A percentile compares a stretch with the other conserved stretches of the same genome.
Conservation (phyloP, 306 rosid genomes). For the Canavalia ensiformis region DNA sequence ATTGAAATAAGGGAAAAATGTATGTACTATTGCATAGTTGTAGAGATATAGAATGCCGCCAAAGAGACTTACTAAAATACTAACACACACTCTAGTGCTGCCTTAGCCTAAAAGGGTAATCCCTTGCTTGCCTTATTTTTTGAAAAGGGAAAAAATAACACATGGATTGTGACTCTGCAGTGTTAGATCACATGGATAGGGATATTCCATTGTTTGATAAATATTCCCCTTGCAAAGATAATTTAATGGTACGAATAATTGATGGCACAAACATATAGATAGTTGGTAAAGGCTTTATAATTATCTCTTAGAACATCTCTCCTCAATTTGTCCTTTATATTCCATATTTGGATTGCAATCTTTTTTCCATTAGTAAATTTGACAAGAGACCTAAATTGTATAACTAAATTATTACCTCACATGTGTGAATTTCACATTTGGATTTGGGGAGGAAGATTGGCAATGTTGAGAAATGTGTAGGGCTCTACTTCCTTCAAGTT, state of each 20-base stretch:
- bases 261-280: not conserved
- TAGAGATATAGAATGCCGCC: too few relatives aligned
- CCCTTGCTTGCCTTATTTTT: not conserved
- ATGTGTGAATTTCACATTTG: not conserved
- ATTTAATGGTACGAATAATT: too few relatives aligned
- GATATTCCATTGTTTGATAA: too few relatives aligned
- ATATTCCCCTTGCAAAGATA: too few relatives aligned
- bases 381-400: not conserved
- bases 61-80: not conserved
- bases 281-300: not conserved
- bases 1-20: too few relatives aligned
- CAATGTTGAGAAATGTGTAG: not conserved
- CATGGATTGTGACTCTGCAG: too few relatives aligned
- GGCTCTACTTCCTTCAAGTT: not conserved
- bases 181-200: too few relatives aligned
- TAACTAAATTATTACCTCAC: too few relatives aligned
- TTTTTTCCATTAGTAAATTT: not conserved
- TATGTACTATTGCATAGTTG: too few relatives aligned
- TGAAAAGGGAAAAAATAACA: not conserved
- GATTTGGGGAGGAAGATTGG: not conserved
- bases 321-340: not conserved
- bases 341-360: not conserved
- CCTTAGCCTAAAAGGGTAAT: not conserved
- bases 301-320: not conserved
- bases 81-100: too few relatives aligned